Conservation (phyloP, 805 yeast genomes). For the Ogataea methanolica region DNA sequence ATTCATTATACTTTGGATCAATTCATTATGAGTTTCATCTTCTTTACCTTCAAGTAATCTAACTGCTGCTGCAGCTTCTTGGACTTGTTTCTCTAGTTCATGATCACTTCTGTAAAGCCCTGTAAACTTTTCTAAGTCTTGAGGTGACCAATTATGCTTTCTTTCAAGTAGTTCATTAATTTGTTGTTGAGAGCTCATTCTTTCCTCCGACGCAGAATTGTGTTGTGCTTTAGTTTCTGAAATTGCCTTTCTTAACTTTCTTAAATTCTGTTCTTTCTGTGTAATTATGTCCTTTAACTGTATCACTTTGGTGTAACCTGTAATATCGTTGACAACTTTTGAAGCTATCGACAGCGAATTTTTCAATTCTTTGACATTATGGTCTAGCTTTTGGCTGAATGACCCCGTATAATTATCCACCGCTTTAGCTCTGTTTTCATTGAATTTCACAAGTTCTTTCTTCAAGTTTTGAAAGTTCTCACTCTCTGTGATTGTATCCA, state of each 20-base stretch:
- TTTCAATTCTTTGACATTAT: conserved; percentile 51
- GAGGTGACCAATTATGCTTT: conserved; percentile 74
- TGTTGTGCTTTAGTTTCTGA: conserved; percentile 46
- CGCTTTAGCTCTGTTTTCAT: conserved; percentile 17
- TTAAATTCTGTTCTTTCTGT: conserved; percentile 46
- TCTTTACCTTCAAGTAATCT: conserved; percentile 53
- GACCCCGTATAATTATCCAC: conserved; percentile 33
- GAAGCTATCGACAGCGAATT: conserved; percentile 57
- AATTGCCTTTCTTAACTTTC: conserved; percentile 43
- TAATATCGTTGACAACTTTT: conserved; percentile 76
- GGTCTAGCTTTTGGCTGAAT: conserved; percentile 38
- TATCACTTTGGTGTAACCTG: conserved; percentile 85
- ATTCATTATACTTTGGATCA: conserved; percentile 74
- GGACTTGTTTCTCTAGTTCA: conserved; percentile 57
- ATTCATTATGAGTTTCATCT: conserved; percentile 63
- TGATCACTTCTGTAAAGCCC: conserved; percentile 78
- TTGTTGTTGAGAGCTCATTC: conserved; percentile 73
- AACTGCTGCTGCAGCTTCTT: conserved; percentile 42
- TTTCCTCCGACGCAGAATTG: conserved; percentile 53
- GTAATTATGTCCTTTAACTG: conserved; percentile 60
- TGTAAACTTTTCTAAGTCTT: conserved; percentile 82
- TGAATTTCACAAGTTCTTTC: conserved; percentile 26
- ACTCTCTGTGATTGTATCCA: conserved; percentile 27
- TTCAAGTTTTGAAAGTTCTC: conserved; percentile 31
- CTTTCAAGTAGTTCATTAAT: conserved; percentile 84